These are phyloP conservation scores for Jatropha podagrica DNA, from an alignment of 441 rosid genomes.

Conservation along the genomic window DNA sequence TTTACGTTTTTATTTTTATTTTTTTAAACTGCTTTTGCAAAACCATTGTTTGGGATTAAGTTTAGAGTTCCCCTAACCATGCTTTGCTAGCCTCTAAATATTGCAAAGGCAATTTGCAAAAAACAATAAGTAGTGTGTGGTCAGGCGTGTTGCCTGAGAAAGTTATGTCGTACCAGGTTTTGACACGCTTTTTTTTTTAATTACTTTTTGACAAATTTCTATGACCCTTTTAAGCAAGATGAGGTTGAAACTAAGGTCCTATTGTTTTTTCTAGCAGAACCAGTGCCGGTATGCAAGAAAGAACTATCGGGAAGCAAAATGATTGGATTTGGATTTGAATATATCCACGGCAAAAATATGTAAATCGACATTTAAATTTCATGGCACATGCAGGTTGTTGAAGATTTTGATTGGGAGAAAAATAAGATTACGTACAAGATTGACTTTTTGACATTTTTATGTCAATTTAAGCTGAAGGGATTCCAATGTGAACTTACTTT, in stretches of 20 bases:
- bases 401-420: slow-evolving; percentile 95
- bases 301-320: neutral
- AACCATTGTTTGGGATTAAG: no score
- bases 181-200: slow-evolving; percentile 20
- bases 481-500: slow-evolving; percentile 1
- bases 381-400: slow-evolving; percentile 61
- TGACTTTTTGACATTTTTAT: slow-evolving; percentile 16
- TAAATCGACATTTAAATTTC: slow-evolving; percentile 17
- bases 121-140: neutral
- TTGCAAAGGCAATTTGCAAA: no score
- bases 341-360: neutral
- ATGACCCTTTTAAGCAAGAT: slow-evolving; percentile 85
- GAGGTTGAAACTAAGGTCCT: slow-evolving; percentile 80
- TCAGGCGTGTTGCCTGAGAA: neutral
- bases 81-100: no score
- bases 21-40: no score
- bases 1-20: no score
- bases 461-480: neutral
- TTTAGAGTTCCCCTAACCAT: no score
- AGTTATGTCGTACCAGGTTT: slow-evolving; percentile 1
- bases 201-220: slow-evolving; percentile 66
- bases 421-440: slow-evolving; percentile 73
- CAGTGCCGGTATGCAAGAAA: slow-evolving; percentile 60
- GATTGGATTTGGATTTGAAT: slow-evolving; percentile 15
- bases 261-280: slow-evolving; percentile 74